Base-by-base conservation (phyloP, 164 flowering plant genomes). In the Dillenia turbinata region DNA sequence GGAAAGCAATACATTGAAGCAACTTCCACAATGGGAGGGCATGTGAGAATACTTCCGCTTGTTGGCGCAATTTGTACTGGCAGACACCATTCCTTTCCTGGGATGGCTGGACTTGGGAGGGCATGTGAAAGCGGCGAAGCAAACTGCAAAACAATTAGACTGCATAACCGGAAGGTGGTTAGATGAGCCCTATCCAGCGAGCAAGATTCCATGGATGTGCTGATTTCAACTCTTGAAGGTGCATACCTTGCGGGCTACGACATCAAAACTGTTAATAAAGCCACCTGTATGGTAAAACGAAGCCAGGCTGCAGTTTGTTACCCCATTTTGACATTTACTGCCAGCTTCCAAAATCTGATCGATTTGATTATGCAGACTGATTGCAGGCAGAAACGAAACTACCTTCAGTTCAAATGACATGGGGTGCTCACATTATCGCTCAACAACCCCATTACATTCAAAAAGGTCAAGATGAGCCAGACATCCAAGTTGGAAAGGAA, bases 101-200 rank as follows among this genome's bases (percentile, higher is more conserved):
- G 52, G 69, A 46, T 76, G 75, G 72, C 24, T 78, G 53, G 85
- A 78, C 57, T 24, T 74, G 19, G 71, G 64, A 1, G 81, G 80
- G 12, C 60, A 78, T 14, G 69, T 61, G 72, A 68, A 44, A 45
- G 60, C 26, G 1, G 75, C 75, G 79, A 77, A 80, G 63, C 64
- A 17, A 26, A 69, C 72, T 0, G 77, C 74, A 1, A 52, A 59
- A 44, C 76, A 73, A 4, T 9, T 77, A 5, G 76, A 76, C 4
- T 26, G 14, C 4, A 49, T 72, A 40, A 22, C 57, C 5, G 47
- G 40, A 1, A 58, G 22, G 14, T 77, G 79, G 83, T 33, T 75
- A 12, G 67, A 77, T 1, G 83, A 80, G 47, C 78, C 72, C 56
- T 57, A 45, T 1, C 7, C 5, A 6, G 0, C 5, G 73, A 73